Conservation (phyloP, 2,329 filamentous ascomycete species). For the Microcyclospora tardicrescens region DNA sequence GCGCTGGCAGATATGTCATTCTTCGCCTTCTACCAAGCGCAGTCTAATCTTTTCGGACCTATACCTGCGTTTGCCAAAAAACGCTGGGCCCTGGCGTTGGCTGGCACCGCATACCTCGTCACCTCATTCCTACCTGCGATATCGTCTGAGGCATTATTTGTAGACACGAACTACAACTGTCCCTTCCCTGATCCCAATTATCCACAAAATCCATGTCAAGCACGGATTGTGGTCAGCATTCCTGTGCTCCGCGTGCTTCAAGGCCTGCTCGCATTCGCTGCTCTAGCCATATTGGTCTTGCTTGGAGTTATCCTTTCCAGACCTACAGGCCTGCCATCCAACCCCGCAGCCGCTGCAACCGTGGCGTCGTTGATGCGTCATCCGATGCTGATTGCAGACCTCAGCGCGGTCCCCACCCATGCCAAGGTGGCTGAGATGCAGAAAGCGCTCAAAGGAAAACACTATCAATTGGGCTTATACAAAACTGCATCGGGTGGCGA, state of each 20-base stretch:
- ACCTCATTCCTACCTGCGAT: slow-evolving; percentile 6
- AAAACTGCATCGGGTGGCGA: slow-evolving; percentile 2
- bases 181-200: neutral
- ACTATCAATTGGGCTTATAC: slow-evolving; percentile 6
- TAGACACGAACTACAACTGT: slow-evolving; percentile 6
- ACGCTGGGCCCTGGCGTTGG: slow-evolving; percentile 2
- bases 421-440: slow-evolving; percentile 3
- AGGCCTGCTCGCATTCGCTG: slow-evolving; percentile 7
- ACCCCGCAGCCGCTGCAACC: slow-evolving; percentile 10
- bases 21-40: slow-evolving; percentile 10
- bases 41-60: slow-evolving; percentile 4
- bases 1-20: slow-evolving; percentile 7
- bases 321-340: slow-evolving; percentile 6
- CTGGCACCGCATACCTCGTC: slow-evolving; percentile 1
- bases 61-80: slow-evolving; percentile 3
- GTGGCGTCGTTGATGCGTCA: slow-evolving; percentile 8
- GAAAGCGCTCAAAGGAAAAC: slow-evolving; percentile 3
- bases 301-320: slow-evolving; percentile 1
- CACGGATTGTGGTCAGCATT: slow-evolving; percentile 4
- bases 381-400: slow-evolving; percentile 7
- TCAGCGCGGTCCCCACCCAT: slow-evolving; percentile 4
- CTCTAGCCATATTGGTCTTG: slow-evolving; percentile 3
- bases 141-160: slow-evolving; percentile 6
- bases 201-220: slow-evolving; percentile 4
- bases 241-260: slow-evolving; percentile 8